A percentile compares a stretch with the other conserved stretches of the same genome.
These are phyloP conservation scores for Tolypocladium nubicola DNA, from an alignment of 2,329 filamentous ascomycete genomes.

Conservation along the genomic window DNA sequence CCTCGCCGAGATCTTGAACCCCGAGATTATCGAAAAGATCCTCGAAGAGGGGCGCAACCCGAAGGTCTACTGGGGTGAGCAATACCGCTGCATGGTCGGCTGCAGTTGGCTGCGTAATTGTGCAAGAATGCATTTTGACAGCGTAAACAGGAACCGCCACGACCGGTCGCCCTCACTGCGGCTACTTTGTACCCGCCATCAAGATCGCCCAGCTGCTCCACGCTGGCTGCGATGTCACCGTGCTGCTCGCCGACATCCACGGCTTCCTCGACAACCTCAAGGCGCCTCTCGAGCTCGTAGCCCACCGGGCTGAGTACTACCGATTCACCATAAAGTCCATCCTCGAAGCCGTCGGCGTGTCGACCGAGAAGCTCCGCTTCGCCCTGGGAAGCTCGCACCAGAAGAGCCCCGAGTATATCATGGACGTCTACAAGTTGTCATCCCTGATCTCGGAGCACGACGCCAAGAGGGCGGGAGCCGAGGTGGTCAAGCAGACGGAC, in stretches of 20 bases:
- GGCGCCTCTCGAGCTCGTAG: slow-evolving; percentile 79
- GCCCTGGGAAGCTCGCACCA: slow-evolving; percentile 82
- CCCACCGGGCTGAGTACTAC: slow-evolving; percentile 78
- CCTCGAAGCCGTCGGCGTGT: slow-evolving; percentile 67
- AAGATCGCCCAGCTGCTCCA: slow-evolving; percentile 84
- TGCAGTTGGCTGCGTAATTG: no score
- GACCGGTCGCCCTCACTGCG: slow-evolving; percentile 79
- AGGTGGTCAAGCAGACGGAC: slow-evolving; percentile 85
- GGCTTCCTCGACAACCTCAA: slow-evolving; percentile 78
- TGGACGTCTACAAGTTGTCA: slow-evolving; percentile 76
- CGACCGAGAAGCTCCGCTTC: slow-evolving; percentile 70
- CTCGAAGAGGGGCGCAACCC: slow-evolving; percentile 59
- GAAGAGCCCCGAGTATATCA: slow-evolving; percentile 59
- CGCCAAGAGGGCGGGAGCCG: slow-evolving; percentile 81
- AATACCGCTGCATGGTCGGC: background rate
- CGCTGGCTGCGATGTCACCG: slow-evolving; percentile 72
- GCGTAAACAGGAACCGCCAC: slow-evolving; percentile 55
- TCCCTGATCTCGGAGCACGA: slow-evolving; percentile 65
- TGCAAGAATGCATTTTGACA: background rate
- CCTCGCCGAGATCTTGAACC: slow-evolving; percentile 71
- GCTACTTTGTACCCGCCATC: slow-evolving; percentile 79
- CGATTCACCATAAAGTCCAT: slow-evolving; percentile 61
- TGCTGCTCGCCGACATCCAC: slow-evolving; percentile 67
- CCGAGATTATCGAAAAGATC: slow-evolving; percentile 70
- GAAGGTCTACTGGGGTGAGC: slow-evolving; percentile 72